Conservation (phyloP, 495 filamentous ascomycete genomes). For the Rhizodiscina lignyota region DNA sequence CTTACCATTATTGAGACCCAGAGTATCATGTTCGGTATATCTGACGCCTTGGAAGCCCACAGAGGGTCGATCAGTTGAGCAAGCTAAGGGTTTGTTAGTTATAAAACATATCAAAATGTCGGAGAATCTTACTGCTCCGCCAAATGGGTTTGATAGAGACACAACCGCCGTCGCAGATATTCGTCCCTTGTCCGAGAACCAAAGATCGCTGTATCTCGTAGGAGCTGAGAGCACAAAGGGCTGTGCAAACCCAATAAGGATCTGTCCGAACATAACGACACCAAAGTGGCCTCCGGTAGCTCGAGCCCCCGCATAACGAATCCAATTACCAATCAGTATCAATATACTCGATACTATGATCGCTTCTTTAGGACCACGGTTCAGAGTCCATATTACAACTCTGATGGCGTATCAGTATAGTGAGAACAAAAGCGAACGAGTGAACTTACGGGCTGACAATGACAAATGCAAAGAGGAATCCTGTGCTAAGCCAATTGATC, state of each 20-base stretch:
- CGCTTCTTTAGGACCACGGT: constrained; percentile 59
- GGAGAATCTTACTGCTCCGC: constrained; percentile 42
- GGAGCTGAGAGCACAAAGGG: constrained; percentile 86
- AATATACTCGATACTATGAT: constrained; percentile 60
- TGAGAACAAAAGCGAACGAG: not conserved
- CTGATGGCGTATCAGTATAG: constrained; percentile 15
- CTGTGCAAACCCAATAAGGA: constrained; percentile 76
- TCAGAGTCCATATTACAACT: constrained; percentile 58
- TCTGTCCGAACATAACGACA: constrained; percentile 85
- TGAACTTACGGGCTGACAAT: constrained; percentile 46
- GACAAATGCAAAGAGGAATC: constrained; percentile 71
- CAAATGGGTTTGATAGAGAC: constrained; percentile 73
- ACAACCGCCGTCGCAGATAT: constrained; percentile 78
- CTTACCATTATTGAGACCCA: constrained; percentile 73
- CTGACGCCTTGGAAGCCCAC: constrained; percentile 40
- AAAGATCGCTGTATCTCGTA: constrained; percentile 80
- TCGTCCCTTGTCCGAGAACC: constrained; percentile 76
- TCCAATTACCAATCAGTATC: constrained; percentile 74
- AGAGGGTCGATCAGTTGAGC: constrained; percentile 74
- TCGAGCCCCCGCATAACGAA: constrained; percentile 70
- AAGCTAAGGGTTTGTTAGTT: constrained; percentile 20
- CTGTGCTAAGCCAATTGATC: constrained; percentile 87
- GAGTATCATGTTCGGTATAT: constrained; percentile 70
- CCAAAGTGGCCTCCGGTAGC: constrained; percentile 46
- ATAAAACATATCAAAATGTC: not conserved